phyloP scores from a whole-genome alignment of 23 red algal species.

The Gracilaria vermiculophylla region DNA sequence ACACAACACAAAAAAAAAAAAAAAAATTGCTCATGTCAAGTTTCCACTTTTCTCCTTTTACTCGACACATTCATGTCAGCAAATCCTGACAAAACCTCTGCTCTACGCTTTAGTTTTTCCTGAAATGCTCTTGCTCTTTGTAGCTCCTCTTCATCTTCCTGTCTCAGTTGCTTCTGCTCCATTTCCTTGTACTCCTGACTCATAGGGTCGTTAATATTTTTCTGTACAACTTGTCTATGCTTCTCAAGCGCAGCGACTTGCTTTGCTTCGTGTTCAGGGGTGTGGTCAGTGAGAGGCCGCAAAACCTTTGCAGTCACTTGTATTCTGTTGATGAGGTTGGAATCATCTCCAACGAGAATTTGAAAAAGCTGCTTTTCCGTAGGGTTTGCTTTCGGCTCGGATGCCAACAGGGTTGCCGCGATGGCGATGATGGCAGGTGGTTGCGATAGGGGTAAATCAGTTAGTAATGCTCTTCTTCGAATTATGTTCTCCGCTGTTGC shows the following conservation, averaged over 20 bases:
- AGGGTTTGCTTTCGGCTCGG: not conserved
- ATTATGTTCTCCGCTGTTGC: conserved; percentile 19
- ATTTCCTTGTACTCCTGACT: conserved; percentile 4
- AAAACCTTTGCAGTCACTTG: not conserved
- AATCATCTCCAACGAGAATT: not conserved
- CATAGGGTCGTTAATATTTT: conserved; percentile 12
- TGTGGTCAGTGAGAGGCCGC: not conserved
- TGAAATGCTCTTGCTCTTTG: not conserved
- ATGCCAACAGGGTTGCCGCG: conserved; percentile 1
- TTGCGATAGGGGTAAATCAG: conserved; percentile 33
- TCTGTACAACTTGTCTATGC: not conserved
- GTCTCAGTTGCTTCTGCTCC: not conserved
- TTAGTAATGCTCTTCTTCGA: conserved; percentile 16
- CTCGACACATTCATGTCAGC: not conserved
- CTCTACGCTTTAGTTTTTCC: conserved; percentile 11
- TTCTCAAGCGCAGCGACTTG: conserved; percentile 2
- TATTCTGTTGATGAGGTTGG: not conserved
- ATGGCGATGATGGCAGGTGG: conserved; percentile 51
- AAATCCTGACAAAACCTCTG: conserved; percentile 4
- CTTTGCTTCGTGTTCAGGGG: not conserved
- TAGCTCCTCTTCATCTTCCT: not conserved
- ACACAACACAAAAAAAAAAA: not conserved
- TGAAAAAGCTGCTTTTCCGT: not conserved
- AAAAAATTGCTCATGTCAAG: not conserved
- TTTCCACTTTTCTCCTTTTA: conserved; percentile 27